These are phyloP conservation scores for Alternaria brassicicola DNA, from an alignment of 2,329 filamentous ascomycete genomes.

Conservation along the genomic window DNA sequence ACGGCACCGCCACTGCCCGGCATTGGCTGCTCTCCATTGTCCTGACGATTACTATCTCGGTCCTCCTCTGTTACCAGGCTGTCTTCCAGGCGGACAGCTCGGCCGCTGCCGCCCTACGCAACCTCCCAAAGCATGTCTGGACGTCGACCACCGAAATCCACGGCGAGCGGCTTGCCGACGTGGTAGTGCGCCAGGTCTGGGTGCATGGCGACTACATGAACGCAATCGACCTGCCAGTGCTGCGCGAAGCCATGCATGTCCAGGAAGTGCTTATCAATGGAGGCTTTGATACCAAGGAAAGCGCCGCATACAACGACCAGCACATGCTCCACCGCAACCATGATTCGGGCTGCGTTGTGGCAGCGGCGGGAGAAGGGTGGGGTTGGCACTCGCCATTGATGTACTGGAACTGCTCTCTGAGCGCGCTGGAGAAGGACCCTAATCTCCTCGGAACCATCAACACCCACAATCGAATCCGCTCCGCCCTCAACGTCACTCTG, in stretches of 20 bases:
- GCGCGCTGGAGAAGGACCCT: constrained; percentile 63
- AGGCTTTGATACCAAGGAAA: constrained; percentile 29
- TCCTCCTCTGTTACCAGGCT: constrained; percentile 74
- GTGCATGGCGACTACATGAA: constrained; percentile 82
- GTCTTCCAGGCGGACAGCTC: constrained; percentile 77
- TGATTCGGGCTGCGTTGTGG: constrained; percentile 22
- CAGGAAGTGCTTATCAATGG: constrained; percentile 71
- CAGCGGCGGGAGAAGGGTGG: constrained; percentile 67
- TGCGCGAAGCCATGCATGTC: constrained; percentile 70
- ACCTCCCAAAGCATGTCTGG: constrained; percentile 80
- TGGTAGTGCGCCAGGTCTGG: constrained; percentile 84
- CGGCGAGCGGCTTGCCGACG: constrained; percentile 62
- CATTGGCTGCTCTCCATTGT: constrained; percentile 78
- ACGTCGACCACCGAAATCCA: constrained; percentile 71
- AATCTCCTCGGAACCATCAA: constrained; percentile 75
- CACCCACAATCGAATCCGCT: constrained; percentile 64
- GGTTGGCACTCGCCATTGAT: constrained; percentile 83
- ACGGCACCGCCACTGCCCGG: constrained; percentile 72
- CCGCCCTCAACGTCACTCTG: constrained; percentile 74
- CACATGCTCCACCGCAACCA: constrained; percentile 29
- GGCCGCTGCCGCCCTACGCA: constrained; percentile 72
- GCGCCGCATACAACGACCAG: neutral
- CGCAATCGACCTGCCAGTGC: constrained; percentile 69
- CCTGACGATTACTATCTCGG: constrained; percentile 73
- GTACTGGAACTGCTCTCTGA: constrained; percentile 75